phyloP scores from a whole-genome alignment of 2,329 filamentous ascomycete species.

The Aspergillus niger region DNA sequence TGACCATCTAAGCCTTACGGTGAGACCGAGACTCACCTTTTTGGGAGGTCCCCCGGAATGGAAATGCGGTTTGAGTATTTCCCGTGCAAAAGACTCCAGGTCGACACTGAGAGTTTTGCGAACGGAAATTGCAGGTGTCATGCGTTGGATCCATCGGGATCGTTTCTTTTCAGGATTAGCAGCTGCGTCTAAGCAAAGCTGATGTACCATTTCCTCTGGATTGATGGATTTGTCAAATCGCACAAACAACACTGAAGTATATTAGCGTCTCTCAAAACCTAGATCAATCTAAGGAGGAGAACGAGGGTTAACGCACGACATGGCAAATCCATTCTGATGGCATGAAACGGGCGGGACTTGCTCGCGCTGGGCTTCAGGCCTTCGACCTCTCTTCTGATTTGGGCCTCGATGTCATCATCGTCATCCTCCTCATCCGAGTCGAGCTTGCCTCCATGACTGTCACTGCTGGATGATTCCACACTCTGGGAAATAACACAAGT shows the following conservation, averaged over 20 bases:
- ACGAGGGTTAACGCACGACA: constrained; percentile 34
- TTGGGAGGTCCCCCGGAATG: constrained; percentile 53
- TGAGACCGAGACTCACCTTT: constrained; percentile 50
- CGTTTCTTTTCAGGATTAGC: constrained; percentile 53
- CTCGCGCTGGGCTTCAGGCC: constrained; percentile 53
- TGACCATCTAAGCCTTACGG: not conserved
- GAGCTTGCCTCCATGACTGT: constrained; percentile 30
- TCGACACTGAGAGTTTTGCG: constrained; percentile 61
- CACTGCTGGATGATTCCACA: constrained; percentile 20
- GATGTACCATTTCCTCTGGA: constrained; percentile 61
- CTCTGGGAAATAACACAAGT: constrained; percentile 14
- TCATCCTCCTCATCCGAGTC: constrained; percentile 34
- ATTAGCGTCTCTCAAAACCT: constrained; percentile 17
- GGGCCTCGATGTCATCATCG: constrained; percentile 62
- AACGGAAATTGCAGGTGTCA: constrained; percentile 61
- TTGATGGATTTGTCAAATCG: constrained; percentile 59
- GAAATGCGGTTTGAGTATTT: constrained; percentile 62
- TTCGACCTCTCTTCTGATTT: constrained; percentile 61
- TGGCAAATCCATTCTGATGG: constrained; percentile 57
- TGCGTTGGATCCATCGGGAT: constrained; percentile 60
- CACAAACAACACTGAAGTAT: constrained; percentile 50
- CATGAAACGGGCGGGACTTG: constrained; percentile 52
- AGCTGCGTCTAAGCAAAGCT: constrained; percentile 59
- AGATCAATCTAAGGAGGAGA: constrained; percentile 2
- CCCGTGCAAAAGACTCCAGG: constrained; percentile 57